Evolutionary conservation across 176 grass and related monocot species (phyloP).

Genomic region (Saccharum officinarum): DNA sequence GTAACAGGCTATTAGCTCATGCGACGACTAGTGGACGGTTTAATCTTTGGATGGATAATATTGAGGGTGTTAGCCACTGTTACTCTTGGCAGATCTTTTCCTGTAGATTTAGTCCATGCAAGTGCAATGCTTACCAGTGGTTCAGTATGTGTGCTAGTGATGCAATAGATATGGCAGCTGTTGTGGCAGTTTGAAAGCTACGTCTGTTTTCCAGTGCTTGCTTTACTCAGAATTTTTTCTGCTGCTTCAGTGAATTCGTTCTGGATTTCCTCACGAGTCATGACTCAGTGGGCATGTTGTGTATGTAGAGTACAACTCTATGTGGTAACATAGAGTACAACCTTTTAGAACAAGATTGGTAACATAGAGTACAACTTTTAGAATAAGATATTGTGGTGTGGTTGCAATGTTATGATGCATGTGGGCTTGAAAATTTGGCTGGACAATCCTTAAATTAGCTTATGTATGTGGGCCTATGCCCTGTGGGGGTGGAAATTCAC

Average conservation of each 20-base stretch:
- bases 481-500: neutral
- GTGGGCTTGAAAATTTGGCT: neutral
- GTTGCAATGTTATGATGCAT: neutral
- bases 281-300: neutral
- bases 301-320: neutral
- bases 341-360: neutral
- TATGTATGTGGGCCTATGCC: neutral
- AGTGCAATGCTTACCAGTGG: neutral
- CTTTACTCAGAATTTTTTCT: neutral
- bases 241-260: neutral
- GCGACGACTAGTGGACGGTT: neutral
- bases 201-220: neutral
- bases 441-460: neutral
- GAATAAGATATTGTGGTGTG: neutral
- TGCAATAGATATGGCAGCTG: neutral
- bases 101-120: neutral
- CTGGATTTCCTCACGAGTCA: neutral
- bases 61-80: neutral
- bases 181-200: neutral
- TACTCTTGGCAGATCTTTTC: neutral
- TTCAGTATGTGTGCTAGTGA: neutral
- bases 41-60: neutral
- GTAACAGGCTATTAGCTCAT: neutral
- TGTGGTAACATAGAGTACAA: neutral
- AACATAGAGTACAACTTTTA: neutral